Base-by-base conservation (phyloP, 768 basidiomycete genomes). In the Pisolithus microcarpus region DNA sequence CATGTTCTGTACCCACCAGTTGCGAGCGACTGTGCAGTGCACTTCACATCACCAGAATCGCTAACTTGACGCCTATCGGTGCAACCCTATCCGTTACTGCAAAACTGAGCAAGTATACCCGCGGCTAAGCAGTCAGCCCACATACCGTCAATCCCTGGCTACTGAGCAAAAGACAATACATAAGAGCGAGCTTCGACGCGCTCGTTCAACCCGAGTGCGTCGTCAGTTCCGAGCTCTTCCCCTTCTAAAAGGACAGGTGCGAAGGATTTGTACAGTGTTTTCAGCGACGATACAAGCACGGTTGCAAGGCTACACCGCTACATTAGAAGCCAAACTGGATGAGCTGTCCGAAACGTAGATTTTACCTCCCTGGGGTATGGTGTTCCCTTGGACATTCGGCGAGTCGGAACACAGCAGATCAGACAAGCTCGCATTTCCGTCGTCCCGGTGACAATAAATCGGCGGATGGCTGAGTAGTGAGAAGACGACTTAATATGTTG, bases 151-250 rank as follows among this genome's bases (percentile, higher is more conserved):
- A 58, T 43, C 38, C 56, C 62, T 51, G 78, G 56, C 78, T 79
- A 78, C 50, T 63, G 67, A 19, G 64, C 63, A 43, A 80, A 61
- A 37, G 70, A 70, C 43, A 80, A 60, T 9, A 71, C 48, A 38
- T 61, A 65, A 52, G 65, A 63, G 77, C 77, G 77, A 16, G 69
- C 62, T 11, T 62, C 54, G 21, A 77, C 55, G 10, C 64, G 52
- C 40, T 53, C 55, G 24, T 48, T 56, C 7, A 54, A 55, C 21
- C 57, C 43, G 2, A 51, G 42, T 4, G 48, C 48, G 15, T 34
- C 46, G 7, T 30, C 9, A 7, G 43, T 38, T 7, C 3, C 40
- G 26, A 30, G 9, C 15, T 50, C 43, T 4, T 47, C 49, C 43
- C 47, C 52, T 38, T 50, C 18, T 10, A 51, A 38, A 16, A 34